Evolutionary conservation across 306 rosid genomes (phyloP), one percentile per base, ranked within the genome.

Genomic region (Vicia villosa): DNA sequence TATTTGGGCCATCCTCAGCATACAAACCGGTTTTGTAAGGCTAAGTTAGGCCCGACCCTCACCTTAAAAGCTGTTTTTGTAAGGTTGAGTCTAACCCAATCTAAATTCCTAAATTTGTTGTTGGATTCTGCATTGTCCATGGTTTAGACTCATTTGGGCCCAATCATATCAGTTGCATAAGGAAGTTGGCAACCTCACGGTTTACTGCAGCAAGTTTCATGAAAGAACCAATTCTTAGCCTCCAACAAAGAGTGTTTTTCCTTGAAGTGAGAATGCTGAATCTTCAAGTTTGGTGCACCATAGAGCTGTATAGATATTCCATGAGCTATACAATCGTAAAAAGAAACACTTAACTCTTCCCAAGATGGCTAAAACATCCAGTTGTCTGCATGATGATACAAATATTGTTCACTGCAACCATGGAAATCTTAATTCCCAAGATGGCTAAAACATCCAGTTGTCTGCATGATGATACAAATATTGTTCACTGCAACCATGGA

Each of bases 271-370:
- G 22, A 47, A 38, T 57, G 26, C 38, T 22, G 10, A 28, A 43
- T 28, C 16, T 46, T 63, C 22, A 72, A 66, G 1, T 24, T 57
- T 47, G 28, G 21, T 21, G 41, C 50, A 17, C 15, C 41, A 40
- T 19, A 78, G 63, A 49, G 34, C 45, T 63, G 24, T 34, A 2
- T 72, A 30, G 64, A 24, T 57, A 56, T 64, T 77, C 54, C 62
- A 22, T 50, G 40, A 36, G 5, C 46, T 60, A 28, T 30, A 30
- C 57, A 21, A 21, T 16, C 1, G 45, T 1, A 38, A 13, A 43
- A 43, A 32, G 5, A 8, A 47, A 52, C 21, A 21, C 17, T 75
- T 34, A 52, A 30, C 63, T 52, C 49, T 36, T 42, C 19, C 49
- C 52, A 28, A 28, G 66, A 20, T 20, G 28, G 13, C 37, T 12